Conservation (phyloP, 2,329 filamentous ascomycete genomes). For the Penicillium sp. region DNA sequence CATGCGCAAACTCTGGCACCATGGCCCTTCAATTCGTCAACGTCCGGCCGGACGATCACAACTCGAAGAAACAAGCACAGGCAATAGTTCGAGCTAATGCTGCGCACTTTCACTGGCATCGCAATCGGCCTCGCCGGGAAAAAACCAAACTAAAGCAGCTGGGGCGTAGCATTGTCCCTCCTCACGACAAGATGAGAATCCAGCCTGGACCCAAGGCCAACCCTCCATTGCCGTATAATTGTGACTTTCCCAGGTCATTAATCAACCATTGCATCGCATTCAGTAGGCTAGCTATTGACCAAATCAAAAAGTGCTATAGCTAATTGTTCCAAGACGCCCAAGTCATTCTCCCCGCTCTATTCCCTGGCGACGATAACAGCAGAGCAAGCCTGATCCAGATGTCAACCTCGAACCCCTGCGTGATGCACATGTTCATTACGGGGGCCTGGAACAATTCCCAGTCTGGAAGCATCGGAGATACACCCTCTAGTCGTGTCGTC, state of each 20-base stretch:
- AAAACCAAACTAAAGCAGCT: background rate
- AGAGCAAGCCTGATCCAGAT: background rate
- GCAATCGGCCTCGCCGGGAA: background rate
- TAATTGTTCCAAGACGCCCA: background rate
- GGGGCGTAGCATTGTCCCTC: background rate
- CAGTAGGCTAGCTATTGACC: background rate
- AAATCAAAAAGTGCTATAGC: background rate
- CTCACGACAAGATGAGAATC: background rate
- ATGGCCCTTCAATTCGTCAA: background rate
- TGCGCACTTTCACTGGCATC: constrained; percentile 1
- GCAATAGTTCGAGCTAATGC: background rate
- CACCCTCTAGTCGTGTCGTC: background rate
- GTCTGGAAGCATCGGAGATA: background rate
- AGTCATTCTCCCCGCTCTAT: background rate
- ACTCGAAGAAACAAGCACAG: background rate
- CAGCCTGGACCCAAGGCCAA: background rate
- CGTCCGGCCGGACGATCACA: background rate
- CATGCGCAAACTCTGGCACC: background rate
- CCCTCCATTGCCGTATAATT: background rate
- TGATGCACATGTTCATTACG: background rate
- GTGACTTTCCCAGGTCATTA: background rate
- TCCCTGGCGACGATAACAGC: background rate
- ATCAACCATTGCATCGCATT: constrained; percentile 7
- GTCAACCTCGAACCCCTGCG: background rate
- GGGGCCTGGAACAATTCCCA: background rate